Evolutionary conservation across 1,139 yeast genomes (phyloP), one percentile per base, ranked within the genome.

Genomic region (Magnusiomyces tetraspermus): DNA sequence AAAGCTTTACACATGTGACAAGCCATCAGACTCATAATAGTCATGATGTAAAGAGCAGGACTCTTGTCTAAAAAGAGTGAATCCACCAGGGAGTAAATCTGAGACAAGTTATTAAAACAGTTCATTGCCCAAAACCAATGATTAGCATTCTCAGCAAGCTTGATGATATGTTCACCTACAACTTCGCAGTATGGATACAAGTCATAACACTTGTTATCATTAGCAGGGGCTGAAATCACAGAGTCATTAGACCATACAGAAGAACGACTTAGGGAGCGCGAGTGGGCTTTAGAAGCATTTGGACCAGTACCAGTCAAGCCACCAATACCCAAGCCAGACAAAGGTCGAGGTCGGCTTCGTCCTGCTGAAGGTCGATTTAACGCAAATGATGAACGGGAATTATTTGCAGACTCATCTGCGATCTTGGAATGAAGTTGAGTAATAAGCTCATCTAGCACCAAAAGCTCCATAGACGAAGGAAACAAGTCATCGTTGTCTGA

Each of bases 91-190:
- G 38, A 46, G 42, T 54, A 50, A n/a, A 54, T 37, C 1, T 41
- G 31, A 11, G 46, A 45, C 19, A 54, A 46, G 15, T 51, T 38
- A 47, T 36, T 21, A 41, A 50, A 54, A 36, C 52, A 47, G 28
- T 46, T 41, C 21, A 44, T 46, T 11, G 50, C 37, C 56, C 56
- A 54, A 5, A 50, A 43, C 54, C 56, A 54, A 40, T 51, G 51
- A 11, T 54, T 50, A 4, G 56, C 51, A 33, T 54, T 49, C 22
- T 48, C 46, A 2, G 56, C 54, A 10, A 50, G 36, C 28, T 52
- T 47, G 17, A 33, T 36, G 30, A 51, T 51, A 44, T 54, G 56
- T 40, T 54, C 54, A 26, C 56, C 56, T 10, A 54, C 43, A 21
- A 45, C 48, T 23, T 45, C 48, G 28, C 48, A 45, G 22, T 45